Evolutionary conservation across 2,329 filamentous ascomycete genomes (phyloP).

Genomic region (Calonectria montana): DNA sequence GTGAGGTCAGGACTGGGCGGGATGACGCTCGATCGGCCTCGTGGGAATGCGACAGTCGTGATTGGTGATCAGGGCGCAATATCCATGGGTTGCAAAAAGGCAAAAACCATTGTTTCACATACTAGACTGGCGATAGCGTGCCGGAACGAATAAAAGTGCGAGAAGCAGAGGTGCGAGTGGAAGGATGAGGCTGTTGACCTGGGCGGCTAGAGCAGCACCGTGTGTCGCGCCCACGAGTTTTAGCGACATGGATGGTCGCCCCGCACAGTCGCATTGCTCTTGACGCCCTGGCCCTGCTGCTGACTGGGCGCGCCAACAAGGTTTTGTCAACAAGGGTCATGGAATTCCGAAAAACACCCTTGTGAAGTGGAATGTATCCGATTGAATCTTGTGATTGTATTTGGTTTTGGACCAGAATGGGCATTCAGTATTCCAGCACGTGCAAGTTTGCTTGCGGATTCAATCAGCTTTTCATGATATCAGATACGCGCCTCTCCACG

Average conservation of each 20-base stretch:
- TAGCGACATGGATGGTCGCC: constrained; percentile 9
- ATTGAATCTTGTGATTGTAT: background rate
- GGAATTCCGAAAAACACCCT: background rate
- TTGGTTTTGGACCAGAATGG: background rate
- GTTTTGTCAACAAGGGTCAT: background rate
- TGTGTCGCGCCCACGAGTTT: constrained; percentile 1
- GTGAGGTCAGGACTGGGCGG: background rate
- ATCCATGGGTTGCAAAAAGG: background rate
- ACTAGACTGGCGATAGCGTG: constrained; percentile 4
- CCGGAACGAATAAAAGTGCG: background rate
- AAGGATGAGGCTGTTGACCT: constrained; percentile 30
- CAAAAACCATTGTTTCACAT: constrained; percentile 33
- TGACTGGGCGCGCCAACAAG: constrained; percentile 7
- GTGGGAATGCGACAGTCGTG: constrained; percentile 28
- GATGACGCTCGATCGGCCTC: constrained; percentile 27
- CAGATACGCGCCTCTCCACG: no score
- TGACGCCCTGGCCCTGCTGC: background rate
- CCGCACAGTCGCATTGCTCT: constrained; percentile 12
- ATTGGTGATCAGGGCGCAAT: constrained; percentile 34
- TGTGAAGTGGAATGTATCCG: background rate
- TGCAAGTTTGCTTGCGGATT: background rate
- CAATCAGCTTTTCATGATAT: background rate
- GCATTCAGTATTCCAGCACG: no score
- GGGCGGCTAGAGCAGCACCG: constrained; percentile 25
- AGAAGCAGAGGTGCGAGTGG: constrained; percentile 11